These are phyloP conservation scores for Penicillium sp. DNA, from an alignment of 2,329 filamentous ascomycete species.

Conservation along the genomic window DNA sequence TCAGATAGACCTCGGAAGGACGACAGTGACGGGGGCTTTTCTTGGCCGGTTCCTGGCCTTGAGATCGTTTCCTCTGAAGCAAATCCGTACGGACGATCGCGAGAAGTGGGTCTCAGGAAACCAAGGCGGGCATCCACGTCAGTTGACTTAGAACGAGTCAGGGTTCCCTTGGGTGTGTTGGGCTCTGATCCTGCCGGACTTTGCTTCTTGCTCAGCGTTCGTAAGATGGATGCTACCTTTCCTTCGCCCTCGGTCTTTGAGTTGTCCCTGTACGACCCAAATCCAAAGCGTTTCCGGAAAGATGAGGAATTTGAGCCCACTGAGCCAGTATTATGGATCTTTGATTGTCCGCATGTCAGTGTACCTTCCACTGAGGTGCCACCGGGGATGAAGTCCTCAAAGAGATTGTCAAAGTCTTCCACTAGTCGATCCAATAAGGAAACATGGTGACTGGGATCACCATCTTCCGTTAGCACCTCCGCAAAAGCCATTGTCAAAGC, in stretches of 20 bases:
- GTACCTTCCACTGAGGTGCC: slow-evolving; percentile 46
- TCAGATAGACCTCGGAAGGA: slow-evolving; percentile 55
- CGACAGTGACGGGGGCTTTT: slow-evolving; percentile 48
- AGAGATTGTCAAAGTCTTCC: slow-evolving; percentile 86
- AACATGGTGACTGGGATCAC: slow-evolving; percentile 78
- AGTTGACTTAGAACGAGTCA: slow-evolving; percentile 74
- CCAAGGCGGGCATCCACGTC: slow-evolving; percentile 61
- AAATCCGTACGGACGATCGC: slow-evolving; percentile 56
- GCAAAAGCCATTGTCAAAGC: slow-evolving; percentile 86
- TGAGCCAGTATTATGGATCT: slow-evolving; percentile 69
- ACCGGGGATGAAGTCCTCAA: slow-evolving; percentile 62
- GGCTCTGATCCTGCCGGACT: slow-evolving; percentile 64
- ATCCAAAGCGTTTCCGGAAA: slow-evolving; percentile 78
- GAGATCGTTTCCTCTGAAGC: slow-evolving; percentile 49
- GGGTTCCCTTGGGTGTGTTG: slow-evolving; percentile 66
- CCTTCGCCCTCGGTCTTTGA: slow-evolving; percentile 72
- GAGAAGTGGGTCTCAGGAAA: slow-evolving; percentile 56
- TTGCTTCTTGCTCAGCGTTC: slow-evolving; percentile 81
- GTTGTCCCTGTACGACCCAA: slow-evolving; percentile 76
- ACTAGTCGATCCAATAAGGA: slow-evolving; percentile 86
- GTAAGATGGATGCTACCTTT: slow-evolving; percentile 75
- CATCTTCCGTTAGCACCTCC: slow-evolving; percentile 77
- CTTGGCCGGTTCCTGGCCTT: slow-evolving; percentile 49
- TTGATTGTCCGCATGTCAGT: slow-evolving; percentile 57
- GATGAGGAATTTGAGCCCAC: slow-evolving; percentile 85